Evolutionary conservation across 805 yeast genomes (phyloP).

Genomic region (Sugiyamaella qingdaonensis): DNA sequence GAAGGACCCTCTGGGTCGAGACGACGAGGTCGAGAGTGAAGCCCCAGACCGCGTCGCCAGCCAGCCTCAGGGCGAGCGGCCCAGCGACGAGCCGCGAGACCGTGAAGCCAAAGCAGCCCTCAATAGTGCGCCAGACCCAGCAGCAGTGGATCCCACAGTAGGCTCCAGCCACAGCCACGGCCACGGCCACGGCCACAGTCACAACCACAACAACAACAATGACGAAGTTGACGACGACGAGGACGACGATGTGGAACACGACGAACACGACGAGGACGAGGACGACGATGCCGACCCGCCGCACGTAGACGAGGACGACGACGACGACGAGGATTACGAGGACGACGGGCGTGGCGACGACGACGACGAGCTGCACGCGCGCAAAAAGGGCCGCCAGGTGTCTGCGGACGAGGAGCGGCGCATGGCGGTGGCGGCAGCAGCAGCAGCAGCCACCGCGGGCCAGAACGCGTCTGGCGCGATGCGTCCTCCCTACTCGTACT

Average conservation of each 20-base stretch:
- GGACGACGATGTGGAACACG: conserved; percentile 9
- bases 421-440: conserved; percentile 3
- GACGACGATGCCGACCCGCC: not conserved
- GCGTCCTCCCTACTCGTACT: conserved; percentile 1
- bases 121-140: not conserved
- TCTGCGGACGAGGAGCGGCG: conserved; percentile 1
- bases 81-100: not conserved
- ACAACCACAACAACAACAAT: too few relatives aligned
- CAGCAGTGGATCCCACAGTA: too few relatives aligned
- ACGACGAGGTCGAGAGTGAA: not conserved
- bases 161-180: too few relatives aligned
- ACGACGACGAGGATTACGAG: conserved; percentile 1
- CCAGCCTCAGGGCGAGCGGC: conserved; percentile 2
- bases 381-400: not conserved
- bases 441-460: conserved; percentile 1
- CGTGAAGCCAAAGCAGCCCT: not conserved
- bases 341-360: not conserved
- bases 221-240: not conserved
- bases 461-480: not conserved
- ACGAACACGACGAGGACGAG: conserved; percentile 12
- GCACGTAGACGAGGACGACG: conserved; percentile 1
- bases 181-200: too few relatives aligned
- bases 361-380: not conserved
- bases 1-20: not conserved
- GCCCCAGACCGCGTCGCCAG: not conserved